Base-by-base conservation (phyloP, 2,329 filamentous ascomycete genomes). In the Colletotrichum sp. region DNA sequence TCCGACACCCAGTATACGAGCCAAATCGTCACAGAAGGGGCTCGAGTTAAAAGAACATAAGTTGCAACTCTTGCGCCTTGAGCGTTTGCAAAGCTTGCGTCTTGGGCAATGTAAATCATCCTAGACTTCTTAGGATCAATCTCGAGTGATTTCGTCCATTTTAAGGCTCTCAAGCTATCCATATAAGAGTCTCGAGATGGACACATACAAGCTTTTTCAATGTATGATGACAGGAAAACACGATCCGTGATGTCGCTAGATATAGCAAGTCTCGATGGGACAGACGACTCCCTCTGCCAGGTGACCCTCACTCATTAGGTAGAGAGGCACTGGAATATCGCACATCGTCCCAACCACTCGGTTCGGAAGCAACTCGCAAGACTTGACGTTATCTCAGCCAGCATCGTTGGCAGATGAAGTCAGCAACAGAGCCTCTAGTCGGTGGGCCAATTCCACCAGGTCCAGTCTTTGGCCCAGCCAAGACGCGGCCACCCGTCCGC, bases 401-500 rank as follows among this genome's bases (percentile, higher is more conserved):
- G 39, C 21, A 12, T 39, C 34, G 49, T 30, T 18, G 13, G 15
- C 52, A 21, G 18, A 26, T 60, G 55, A 36, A 44, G 63, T 68
- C 63, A n/a, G 32, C 24, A 18, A 72, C 57, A 26, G 69, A 72
- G 63, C 55, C 69, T 64, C 63, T 62, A 15, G 26, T 32, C 24
- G 24, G 59, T 62, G 59, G 59, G 32, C 59, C 59, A 62, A 21
- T 12, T 13, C n/a, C 28, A 62, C 28, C 30, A 62, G 59, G 32
- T n/a, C 28, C 59, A 32, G n/a, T 34, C 32, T 64, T 39, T 39
- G 36, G 62, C 62, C 9, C 62, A 28, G 30, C 39, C 36, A 21
- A 64, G 60, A 64, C 39, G 72, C 52, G n/a, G 60, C 59, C 73
- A 57, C 24, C 64, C 24, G 70, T 28, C 70, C 63, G 73, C 70